These are phyloP conservation scores for Papiliotrema flavescens DNA, from an alignment of 1,284 basidiomycete species.

Conservation along the genomic window DNA sequence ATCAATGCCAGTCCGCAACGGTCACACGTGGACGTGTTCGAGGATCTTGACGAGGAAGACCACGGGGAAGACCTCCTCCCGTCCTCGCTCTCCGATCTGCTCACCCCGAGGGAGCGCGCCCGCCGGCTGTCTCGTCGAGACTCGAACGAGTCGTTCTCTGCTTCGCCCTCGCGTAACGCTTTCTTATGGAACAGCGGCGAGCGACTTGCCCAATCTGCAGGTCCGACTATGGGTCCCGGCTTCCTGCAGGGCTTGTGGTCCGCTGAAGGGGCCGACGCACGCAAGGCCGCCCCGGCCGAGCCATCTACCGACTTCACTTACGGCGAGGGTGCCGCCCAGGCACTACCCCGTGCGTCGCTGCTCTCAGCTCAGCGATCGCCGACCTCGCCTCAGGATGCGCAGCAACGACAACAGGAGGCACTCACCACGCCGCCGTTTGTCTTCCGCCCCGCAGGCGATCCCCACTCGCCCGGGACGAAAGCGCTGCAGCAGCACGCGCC, in stretches of 20 bases:
- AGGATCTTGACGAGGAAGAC: conserved; percentile 31
- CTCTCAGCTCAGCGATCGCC: conserved; percentile 36
- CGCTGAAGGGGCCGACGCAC: conserved; percentile 41
- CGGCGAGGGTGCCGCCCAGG: conserved; percentile 20
- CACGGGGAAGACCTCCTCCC: conserved; percentile 84
- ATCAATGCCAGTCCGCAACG: conserved; percentile 11
- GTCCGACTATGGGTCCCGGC: conserved; percentile 40
- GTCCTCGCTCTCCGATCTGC: conserved; percentile 75
- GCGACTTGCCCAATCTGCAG: conserved; percentile 45
- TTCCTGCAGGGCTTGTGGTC: conserved; percentile 46
- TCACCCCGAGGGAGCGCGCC: conserved; percentile 77
- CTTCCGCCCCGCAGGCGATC: conserved; percentile 27
- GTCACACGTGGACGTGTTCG: conserved; percentile 20
- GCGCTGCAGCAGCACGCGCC: conserved; percentile 47
- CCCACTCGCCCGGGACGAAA: conserved; percentile 33
- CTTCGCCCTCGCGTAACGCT: conserved; percentile 22
- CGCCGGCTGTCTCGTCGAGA: conserved; percentile 65
- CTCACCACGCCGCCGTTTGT: conserved; percentile 20
- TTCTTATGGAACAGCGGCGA: conserved; percentile 22
- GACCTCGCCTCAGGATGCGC: neutral
- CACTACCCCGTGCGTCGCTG: conserved; percentile 24
- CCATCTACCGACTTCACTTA: conserved; percentile 29
- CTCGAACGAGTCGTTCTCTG: conserved; percentile 33
- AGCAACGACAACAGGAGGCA: neutral
- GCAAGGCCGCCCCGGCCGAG: conserved; percentile 13